These are phyloP conservation scores for Penicillium sp. DNA, from an alignment of 2,329 filamentous ascomycete genomes.

Conservation along the genomic window DNA sequence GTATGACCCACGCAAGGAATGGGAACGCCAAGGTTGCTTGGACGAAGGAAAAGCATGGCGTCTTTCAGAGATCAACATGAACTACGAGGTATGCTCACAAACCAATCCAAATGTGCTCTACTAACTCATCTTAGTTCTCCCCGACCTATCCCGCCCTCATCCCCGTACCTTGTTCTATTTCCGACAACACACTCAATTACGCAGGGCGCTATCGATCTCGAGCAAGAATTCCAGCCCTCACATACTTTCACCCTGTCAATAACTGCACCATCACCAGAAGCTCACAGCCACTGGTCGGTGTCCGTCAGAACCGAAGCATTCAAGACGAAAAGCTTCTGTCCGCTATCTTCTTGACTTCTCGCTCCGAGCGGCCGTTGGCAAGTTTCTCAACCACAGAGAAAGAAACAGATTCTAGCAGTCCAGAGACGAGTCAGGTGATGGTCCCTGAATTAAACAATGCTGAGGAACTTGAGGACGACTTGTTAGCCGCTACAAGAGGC, in stretches of 20 bases:
- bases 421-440: slow-evolving; percentile 33
- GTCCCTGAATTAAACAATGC: slow-evolving; percentile 58
- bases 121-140: slow-evolving; percentile 60
- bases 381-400: slow-evolving; percentile 40
- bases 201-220: slow-evolving; percentile 85
- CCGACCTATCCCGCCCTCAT: slow-evolving; percentile 86
- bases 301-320: slow-evolving; percentile 83
- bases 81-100: slow-evolving; percentile 61
- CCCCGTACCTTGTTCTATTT: slow-evolving; percentile 82
- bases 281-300: slow-evolving; percentile 84
- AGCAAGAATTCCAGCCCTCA: slow-evolving; percentile 80
- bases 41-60: slow-evolving; percentile 82
- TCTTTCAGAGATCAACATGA: slow-evolving; percentile 81
- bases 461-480: slow-evolving; percentile 67
- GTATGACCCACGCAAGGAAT: slow-evolving; percentile 84
- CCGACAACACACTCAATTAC: slow-evolving; percentile 96
- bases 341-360: slow-evolving; percentile 80
- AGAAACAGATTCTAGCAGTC: slow-evolving; percentile 49
- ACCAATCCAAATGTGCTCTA: slow-evolving; percentile 13
- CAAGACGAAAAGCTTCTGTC: slow-evolving; percentile 93
- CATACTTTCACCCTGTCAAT: slow-evolving; percentile 94
- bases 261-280: slow-evolving; percentile 95
- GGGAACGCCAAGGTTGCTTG: slow-evolving; percentile 80
- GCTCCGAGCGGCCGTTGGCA: slow-evolving; percentile 44
- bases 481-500: slow-evolving; percentile 55